phyloP scores from a whole-genome alignment of 176 grass and related monocot genomes.

The Raddia distichophylla region DNA sequence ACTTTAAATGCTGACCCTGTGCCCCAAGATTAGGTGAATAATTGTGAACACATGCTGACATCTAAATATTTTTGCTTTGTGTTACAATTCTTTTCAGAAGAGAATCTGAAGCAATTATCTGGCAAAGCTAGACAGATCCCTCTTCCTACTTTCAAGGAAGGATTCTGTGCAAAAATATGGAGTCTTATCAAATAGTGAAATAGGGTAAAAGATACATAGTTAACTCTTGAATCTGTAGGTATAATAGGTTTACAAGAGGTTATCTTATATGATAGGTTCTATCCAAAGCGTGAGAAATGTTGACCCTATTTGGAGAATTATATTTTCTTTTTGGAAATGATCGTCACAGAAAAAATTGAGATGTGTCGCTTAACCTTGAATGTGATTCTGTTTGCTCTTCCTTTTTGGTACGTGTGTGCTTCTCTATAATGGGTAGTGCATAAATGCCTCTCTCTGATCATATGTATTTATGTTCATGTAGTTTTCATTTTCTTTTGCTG shows the following conservation, averaged over 20 bases:
- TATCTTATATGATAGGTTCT: neutral
- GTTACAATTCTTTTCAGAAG: conserved; percentile 8
- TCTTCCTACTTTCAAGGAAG: too few relatives aligned
- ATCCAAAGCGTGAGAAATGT: neutral
- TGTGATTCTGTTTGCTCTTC: neutral
- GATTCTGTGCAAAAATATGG: too few relatives aligned
- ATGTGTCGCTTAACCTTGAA: neutral
- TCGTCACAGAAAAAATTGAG: neutral
- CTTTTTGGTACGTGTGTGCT: neutral
- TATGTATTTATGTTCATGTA: neutral
- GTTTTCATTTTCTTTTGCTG: conserved; percentile 2
- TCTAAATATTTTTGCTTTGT: neutral
- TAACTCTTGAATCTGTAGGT: neutral
- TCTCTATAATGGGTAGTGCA: neutral
- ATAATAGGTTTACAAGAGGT: neutral
- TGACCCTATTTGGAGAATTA: neutral
- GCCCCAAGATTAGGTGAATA: neutral
- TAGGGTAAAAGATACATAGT: neutral
- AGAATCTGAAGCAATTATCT: neutral
- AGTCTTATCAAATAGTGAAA: too few relatives aligned
- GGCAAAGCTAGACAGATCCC: neutral
- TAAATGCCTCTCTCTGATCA: neutral
- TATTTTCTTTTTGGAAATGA: too few relatives aligned
- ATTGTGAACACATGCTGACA: neutral
- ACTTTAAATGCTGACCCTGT: neutral